These are phyloP conservation scores for Nemania sp. DNA, from an alignment of 2,329 filamentous ascomycete genomes.

Conservation along the genomic window DNA sequence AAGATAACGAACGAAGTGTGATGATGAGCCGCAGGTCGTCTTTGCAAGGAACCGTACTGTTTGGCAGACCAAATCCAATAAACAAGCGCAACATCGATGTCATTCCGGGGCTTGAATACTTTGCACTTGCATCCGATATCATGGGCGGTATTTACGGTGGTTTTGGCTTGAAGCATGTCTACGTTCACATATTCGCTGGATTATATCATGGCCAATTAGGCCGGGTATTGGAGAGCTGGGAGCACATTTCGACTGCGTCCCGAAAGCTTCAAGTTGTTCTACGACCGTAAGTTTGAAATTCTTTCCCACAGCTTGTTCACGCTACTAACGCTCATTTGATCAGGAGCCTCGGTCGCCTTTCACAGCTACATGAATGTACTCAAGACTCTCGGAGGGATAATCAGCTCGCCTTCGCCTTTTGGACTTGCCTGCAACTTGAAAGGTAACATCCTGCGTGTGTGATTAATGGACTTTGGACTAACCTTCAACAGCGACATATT, in stretches of 20 bases:
- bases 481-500: constrained; percentile 73
- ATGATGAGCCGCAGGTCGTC: constrained; percentile 56
- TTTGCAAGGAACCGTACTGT: constrained; percentile 46
- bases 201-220: constrained; percentile 89
- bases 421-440: constrained; percentile 92
- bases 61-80: constrained; percentile 35
- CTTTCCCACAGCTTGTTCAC: neutral
- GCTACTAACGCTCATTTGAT: constrained; percentile 8
- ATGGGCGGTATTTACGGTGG: constrained; percentile 79
- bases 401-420: constrained; percentile 76
- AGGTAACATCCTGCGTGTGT: constrained; percentile 55
- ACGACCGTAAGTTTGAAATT: constrained; percentile 62
- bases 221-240: constrained; percentile 81
- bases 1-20: constrained; percentile 50
- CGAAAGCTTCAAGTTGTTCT: constrained; percentile 71
- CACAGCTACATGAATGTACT: constrained; percentile 41
- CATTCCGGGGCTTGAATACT: constrained; percentile 89
- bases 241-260: constrained; percentile 60
- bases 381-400: constrained; percentile 57
- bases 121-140: constrained; percentile 83
- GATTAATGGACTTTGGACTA: constrained; percentile 19
- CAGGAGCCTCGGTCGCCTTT: constrained; percentile 55
- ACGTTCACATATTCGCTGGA: constrained; percentile 81
- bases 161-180: constrained; percentile 80
- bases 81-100: constrained; percentile 72